phyloP scores from a whole-genome alignment of 2,329 filamentous ascomycete genomes.

The Mycosphaerella sp. region DNA sequence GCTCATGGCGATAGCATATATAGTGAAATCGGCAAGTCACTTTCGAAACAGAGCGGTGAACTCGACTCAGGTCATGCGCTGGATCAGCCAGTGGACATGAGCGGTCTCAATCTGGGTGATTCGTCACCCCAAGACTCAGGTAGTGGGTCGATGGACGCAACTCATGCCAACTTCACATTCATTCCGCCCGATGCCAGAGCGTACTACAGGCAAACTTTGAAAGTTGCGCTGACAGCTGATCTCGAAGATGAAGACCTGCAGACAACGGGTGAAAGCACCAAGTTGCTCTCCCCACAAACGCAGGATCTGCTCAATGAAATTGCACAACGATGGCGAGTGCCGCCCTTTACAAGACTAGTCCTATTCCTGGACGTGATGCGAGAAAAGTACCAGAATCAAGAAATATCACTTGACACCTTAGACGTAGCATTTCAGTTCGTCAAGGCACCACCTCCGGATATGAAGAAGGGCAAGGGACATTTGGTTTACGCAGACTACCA shows the following conservation, averaged over 20 bases:
- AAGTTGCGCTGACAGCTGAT: constrained; percentile 64
- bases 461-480: constrained; percentile 40
- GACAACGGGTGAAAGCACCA: constrained; percentile 45
- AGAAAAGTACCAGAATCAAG: constrained; percentile 77
- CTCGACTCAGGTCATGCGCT: constrained; percentile 48
- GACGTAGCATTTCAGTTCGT: constrained; percentile 77
- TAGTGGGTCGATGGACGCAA: constrained; percentile 31
- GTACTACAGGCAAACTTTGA: constrained; percentile 76
- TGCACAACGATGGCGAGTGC: constrained; percentile 81
- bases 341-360: constrained; percentile 71
- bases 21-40: constrained; percentile 42
- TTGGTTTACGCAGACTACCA: constrained; percentile 46
- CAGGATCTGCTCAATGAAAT: constrained; percentile 79
- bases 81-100: constrained; percentile 64
- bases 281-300: constrained; percentile 66
- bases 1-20: constrained; percentile 29
- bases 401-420: constrained; percentile 73
- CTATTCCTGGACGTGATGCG: constrained; percentile 77
- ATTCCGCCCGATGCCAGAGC: constrained; percentile 78
- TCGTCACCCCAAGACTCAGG: constrained; percentile 37
- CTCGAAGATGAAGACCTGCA: constrained; percentile 50
- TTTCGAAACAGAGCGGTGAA: constrained; percentile 39
- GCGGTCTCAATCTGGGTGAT: constrained; percentile 56
- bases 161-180: constrained; percentile 62
- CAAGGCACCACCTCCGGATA: constrained; percentile 60